Conservation (phyloP, 352 stramenopile genomes). For the Phytophthora tentaculata region DNA sequence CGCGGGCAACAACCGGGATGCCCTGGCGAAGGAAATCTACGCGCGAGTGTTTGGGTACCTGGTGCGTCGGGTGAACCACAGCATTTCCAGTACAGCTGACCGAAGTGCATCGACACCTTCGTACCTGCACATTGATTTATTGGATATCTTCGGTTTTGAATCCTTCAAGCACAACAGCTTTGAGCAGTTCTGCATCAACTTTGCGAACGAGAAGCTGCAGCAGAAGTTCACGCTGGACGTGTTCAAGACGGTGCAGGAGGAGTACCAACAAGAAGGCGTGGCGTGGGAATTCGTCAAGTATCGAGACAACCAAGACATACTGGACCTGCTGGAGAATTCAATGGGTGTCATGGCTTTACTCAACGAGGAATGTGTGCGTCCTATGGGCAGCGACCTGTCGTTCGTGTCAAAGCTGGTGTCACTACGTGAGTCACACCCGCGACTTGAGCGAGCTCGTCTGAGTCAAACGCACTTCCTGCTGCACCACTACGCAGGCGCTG, state of each 20-base stretch:
- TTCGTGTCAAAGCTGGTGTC: constrained; percentile 91
- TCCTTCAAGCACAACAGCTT: constrained; percentile 94
- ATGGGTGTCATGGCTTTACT: constrained; percentile 91
- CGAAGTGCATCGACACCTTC: constrained; percentile 34
- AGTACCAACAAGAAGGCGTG: constrained; percentile 78
- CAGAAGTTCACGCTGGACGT: constrained; percentile 91
- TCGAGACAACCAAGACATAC: constrained; percentile 91
- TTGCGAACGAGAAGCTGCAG: constrained; percentile 95
- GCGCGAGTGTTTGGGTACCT: constrained; percentile 95
- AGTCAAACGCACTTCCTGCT: constrained; percentile 84
- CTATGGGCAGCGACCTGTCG: constrained; percentile 86
- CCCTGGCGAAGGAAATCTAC: constrained; percentile 96
- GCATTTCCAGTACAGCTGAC: constrained; percentile 64
- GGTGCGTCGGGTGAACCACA: constrained; percentile 88
- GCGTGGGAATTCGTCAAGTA: constrained; percentile 86
- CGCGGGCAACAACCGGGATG: constrained; percentile 91
- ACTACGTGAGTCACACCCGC: constrained; percentile 80
- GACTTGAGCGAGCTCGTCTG: constrained; percentile 76
- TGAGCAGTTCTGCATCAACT: constrained; percentile 97
- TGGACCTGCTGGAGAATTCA: constrained; percentile 90
- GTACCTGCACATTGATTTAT: constrained; percentile 92
- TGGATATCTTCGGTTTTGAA: constrained; percentile 99
- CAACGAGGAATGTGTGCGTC: constrained; percentile 92
- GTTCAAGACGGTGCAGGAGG: constrained; percentile 88
- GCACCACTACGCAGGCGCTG: constrained; percentile 81